Base-by-base conservation (phyloP, 805 yeast genomes). In the Candida loeiensis region DNA sequence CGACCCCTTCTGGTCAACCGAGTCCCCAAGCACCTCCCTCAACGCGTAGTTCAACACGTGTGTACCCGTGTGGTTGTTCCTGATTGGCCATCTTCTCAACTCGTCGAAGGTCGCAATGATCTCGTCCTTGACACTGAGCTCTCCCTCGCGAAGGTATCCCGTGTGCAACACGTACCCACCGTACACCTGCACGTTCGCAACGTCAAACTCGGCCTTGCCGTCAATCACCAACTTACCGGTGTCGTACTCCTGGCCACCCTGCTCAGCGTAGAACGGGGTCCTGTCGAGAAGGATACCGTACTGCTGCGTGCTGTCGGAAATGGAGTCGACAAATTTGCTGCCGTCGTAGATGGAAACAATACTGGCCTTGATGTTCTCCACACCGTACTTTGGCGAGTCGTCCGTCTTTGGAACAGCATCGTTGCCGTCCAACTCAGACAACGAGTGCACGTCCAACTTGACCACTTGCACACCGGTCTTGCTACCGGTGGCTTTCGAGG, bases 241-340 rank as follows among this genome's bases (percentile, higher is more conserved):
- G 62, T 93, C 99, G 58, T 76, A 84, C 65, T 89, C 97, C 74
- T 93, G 99, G 58, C 99, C 99, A 79, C 99, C 99, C 67, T 87
- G 95, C 71, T 93, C 99, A 37, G 99, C 98, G 59, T 93, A 93
- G 67, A 93, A 88, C 62, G 95, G 93, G 18, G 98, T 87, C 63
- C 79, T 84, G 61, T 93, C 95, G 44, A 93, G 73, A 36, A 93
- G 61, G 39, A 93, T 65, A 61, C 99, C 99, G 50, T 74, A 66
- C 60, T 85, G 88, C 39, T 55, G 50, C 19, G 69, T 59, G 4
- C 56, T 42, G 25, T 66, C 71, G 14, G 50, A 33, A 22, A 74
- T 64, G 7, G 70, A 50, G 33, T 74, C 67, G 37, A 78, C 79
- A 51, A 89, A 87, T 24, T 70, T 63, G 32, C 74, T 65, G 29